Percentiles rank a stretch among this genome's conserved stretches.
Evolutionary conservation across 2,329 filamentous ascomycete genomes (phyloP).

Genomic region (Lachnellula arida): DNA sequence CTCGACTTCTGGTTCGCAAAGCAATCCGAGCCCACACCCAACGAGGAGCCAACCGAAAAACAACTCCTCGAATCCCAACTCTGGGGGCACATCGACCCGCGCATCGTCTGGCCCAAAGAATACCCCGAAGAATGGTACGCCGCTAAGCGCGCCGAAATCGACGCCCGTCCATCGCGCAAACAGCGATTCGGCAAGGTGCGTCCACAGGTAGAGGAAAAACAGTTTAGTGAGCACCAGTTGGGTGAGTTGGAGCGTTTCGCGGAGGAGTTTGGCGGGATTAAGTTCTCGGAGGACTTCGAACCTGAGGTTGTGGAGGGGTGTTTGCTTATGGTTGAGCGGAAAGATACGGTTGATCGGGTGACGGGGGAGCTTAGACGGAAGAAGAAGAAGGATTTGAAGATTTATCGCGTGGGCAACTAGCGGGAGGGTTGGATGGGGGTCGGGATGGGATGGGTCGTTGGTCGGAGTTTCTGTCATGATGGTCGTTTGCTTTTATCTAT

Average conservation of each 20-base stretch:
- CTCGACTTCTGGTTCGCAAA: constrained; percentile 2
- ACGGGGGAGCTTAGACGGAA: constrained; percentile 10
- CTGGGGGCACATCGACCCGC: constrained; percentile 47
- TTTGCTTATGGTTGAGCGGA: constrained; percentile 14
- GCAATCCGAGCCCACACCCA: constrained; percentile 2
- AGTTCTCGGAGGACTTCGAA: constrained; percentile 6
- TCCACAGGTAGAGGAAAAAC: constrained; percentile 13
- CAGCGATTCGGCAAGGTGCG: constrained; percentile 39
- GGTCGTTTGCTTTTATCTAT: no score
- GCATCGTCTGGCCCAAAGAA: constrained; percentile 42
- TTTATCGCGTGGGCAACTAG: background rate
- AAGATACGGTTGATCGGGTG: background rate
- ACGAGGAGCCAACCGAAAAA: background rate
- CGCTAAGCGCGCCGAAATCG: constrained; percentile 47
- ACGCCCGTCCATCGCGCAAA: constrained; percentile 34
- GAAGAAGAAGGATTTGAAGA: constrained; percentile 8
- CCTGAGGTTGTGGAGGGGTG: constrained; percentile 6
- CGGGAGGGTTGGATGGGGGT: background rate
- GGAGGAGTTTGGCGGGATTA: constrained; percentile 16
- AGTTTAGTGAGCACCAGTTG: constrained; percentile 9
- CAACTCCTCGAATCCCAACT: constrained; percentile 27
- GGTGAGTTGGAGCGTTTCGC: constrained; percentile 2
- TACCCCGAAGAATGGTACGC: constrained; percentile 43
- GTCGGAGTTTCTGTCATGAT: no score
- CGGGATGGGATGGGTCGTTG: background rate